Percentiles rank a stretch among this genome's conserved stretches.
Evolutionary conservation across 2,329 filamentous ascomycete species (phyloP).

Genomic region (Pseudophaeomoniella oleicola): DNA sequence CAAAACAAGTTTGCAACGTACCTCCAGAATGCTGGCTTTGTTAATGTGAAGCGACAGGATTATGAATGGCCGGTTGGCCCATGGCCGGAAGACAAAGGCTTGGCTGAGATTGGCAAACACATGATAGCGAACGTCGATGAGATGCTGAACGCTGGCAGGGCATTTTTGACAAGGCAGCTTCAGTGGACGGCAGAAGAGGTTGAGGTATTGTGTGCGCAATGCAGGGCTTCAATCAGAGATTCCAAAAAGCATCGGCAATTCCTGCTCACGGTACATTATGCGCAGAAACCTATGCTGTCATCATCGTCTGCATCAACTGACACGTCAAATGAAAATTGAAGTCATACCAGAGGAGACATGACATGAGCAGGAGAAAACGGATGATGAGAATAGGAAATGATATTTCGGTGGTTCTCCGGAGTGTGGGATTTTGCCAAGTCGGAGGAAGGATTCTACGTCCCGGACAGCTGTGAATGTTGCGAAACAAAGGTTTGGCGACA

Average conservation of each 20-base stretch:
- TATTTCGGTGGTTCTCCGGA: too few relatives aligned
- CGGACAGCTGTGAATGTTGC: too few relatives aligned
- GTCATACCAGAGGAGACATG: too few relatives aligned
- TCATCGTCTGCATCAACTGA: too few relatives aligned
- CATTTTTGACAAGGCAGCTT: slow-evolving; percentile 13
- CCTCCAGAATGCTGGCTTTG: slow-evolving; percentile 14
- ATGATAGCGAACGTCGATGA: slow-evolving; percentile 13
- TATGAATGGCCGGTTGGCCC: slow-evolving; percentile 13
- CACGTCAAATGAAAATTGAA: too few relatives aligned
- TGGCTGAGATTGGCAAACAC: slow-evolving; percentile 13
- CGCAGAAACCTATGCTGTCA: too few relatives aligned
- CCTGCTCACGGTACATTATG: background rate
- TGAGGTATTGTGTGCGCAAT: slow-evolving; percentile 16
- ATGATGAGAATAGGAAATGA: too few relatives aligned
- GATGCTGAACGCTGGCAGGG: slow-evolving; percentile 13
- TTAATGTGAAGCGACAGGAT: slow-evolving; percentile 9
- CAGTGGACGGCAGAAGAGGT: slow-evolving; percentile 17
- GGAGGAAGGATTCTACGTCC: too few relatives aligned
- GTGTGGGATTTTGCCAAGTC: too few relatives aligned
- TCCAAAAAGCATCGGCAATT: background rate
- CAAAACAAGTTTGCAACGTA: slow-evolving; percentile 8
- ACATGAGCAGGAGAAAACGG: too few relatives aligned
- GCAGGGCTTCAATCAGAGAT: background rate
- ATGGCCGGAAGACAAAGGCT: slow-evolving; percentile 15
- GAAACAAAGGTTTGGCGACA: too few relatives aligned